Conservation (phyloP, 2,329 filamentous ascomycete species). For the Nemania bipapillata region DNA sequence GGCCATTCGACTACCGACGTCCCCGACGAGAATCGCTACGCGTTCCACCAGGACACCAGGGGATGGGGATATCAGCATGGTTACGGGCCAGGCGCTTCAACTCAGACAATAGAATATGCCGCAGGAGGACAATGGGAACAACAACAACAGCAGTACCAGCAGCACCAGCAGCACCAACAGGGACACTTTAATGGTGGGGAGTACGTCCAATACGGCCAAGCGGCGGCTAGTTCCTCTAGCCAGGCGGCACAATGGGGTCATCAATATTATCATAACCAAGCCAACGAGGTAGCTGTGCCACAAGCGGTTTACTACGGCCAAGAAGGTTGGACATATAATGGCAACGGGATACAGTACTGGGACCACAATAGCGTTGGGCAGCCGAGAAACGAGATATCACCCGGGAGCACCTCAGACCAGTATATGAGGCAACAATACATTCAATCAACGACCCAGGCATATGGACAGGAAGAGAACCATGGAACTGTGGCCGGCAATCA, state of each 20-base stretch:
- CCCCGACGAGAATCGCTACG: slow-evolving; percentile 29
- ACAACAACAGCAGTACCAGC: too few relatives aligned
- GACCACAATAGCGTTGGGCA: slow-evolving; percentile 22
- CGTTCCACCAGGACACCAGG: slow-evolving; percentile 8
- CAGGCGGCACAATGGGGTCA: slow-evolving; percentile 24
- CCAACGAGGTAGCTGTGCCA: slow-evolving; percentile 26
- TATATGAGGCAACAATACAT: slow-evolving; percentile 21
- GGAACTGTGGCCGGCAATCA: not conserved
- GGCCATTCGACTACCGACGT: slow-evolving; percentile 14
- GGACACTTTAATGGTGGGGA: not conserved
- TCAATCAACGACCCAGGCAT: slow-evolving; percentile 3
- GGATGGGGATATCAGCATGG: slow-evolving; percentile 24
- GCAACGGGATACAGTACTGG: slow-evolving; percentile 30
- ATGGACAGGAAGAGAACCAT: slow-evolving; percentile 2
- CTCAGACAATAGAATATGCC: slow-evolving; percentile 20
- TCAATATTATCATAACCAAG: slow-evolving; percentile 14
- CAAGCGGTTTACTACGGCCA: slow-evolving; percentile 29
- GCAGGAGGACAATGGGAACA: slow-evolving; percentile 27
- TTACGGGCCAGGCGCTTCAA: not conserved
- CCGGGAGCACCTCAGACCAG: slow-evolving; percentile 5
- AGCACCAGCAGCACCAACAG: too few relatives aligned
- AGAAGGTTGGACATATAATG: slow-evolving; percentile 23
- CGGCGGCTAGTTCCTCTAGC: not conserved
- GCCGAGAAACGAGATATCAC: not conserved
- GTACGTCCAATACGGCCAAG: slow-evolving; percentile 13